phyloP scores from a whole-genome alignment of 1,284 basidiomycete species.

The Ceratobasidium sp. region DNA sequence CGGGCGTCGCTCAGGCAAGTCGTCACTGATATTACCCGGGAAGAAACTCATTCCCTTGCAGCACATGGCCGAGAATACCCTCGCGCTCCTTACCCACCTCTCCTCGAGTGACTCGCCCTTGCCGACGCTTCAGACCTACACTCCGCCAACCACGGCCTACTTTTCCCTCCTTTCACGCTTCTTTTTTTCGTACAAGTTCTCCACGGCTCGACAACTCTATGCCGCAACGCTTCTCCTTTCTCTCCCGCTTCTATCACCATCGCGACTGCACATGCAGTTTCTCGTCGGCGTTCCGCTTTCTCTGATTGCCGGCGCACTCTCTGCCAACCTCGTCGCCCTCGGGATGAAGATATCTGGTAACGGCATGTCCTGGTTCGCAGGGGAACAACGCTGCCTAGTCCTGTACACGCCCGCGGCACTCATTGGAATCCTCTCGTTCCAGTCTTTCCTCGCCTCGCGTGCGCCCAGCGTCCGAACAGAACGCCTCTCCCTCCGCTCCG shows the following conservation, averaged over 20 bases:
- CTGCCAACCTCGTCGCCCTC: constrained; percentile 75
- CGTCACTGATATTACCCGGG: background rate
- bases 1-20: constrained; percentile 73
- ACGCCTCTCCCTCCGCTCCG: constrained; percentile 30
- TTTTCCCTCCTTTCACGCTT: constrained; percentile 74
- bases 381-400: constrained; percentile 71
- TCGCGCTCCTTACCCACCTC: constrained; percentile 84
- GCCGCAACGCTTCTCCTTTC: constrained; percentile 56
- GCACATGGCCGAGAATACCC: constrained; percentile 92
- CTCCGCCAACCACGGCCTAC: constrained; percentile 73
- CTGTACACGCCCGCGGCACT: constrained; percentile 82
- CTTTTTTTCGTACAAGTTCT: constrained; percentile 73
- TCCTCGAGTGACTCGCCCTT: constrained; percentile 71
- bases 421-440: constrained; percentile 60
- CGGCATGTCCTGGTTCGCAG: constrained; percentile 79
- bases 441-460: constrained; percentile 58
- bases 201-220: constrained; percentile 75
- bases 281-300: constrained; percentile 57
- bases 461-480: constrained; percentile 48
- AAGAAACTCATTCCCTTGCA: constrained; percentile 51
- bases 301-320: constrained; percentile 64
- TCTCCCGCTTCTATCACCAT: constrained; percentile 54
- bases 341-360: constrained; percentile 74
- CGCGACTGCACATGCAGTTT: constrained; percentile 49
- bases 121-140: constrained; percentile 61